A percentile compares a stretch with the other conserved stretches of the same genome.
These are phyloP conservation scores for Hypoxylon sp. DNA, from an alignment of 2,329 filamentous ascomycete species.

Conservation along the genomic window DNA sequence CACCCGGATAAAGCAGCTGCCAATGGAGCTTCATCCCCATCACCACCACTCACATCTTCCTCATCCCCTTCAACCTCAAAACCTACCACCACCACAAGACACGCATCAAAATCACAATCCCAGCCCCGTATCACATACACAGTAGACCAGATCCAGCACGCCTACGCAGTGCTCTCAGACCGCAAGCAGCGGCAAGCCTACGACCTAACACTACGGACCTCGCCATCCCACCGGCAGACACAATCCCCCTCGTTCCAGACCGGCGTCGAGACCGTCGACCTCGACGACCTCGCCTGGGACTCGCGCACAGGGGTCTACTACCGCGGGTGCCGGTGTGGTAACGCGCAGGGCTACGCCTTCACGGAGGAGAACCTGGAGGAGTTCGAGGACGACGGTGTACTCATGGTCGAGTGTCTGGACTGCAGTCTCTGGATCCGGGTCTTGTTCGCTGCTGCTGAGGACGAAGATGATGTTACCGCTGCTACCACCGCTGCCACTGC, in stretches of 20 bases:
- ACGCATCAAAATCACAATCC: background rate
- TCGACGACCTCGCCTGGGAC: conserved; percentile 74
- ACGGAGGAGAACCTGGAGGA: conserved; percentile 72
- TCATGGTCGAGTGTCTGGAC: conserved; percentile 76
- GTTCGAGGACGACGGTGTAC: conserved; percentile 70
- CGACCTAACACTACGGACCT: conserved; percentile 63
- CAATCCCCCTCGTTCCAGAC: conserved; percentile 57
- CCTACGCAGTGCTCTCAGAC: conserved; percentile 70
- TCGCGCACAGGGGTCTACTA: conserved; percentile 66
- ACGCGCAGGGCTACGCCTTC: conserved; percentile 72
- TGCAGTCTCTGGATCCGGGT: conserved; percentile 78
- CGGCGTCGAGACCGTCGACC: conserved; percentile 74
- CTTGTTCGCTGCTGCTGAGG: conserved; percentile 71
- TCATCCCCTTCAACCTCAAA: conserved; percentile 25
- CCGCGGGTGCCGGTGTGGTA: conserved; percentile 74
- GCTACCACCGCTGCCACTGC: conserved; percentile 1
- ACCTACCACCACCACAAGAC: conserved; percentile 21
- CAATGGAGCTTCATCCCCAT: conserved; percentile 30
- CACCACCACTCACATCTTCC: conserved; percentile 29
- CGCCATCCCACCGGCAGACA: conserved; percentile 26
- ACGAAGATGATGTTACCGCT: conserved; percentile 46
- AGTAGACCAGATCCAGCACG: conserved; percentile 75
- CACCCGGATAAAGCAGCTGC: conserved; percentile 72
- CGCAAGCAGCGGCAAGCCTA: conserved; percentile 66
- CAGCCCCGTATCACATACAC: conserved; percentile 59